Base-by-base conservation (phyloP, 306 rosid genomes). In the Medicago lupulina region DNA sequence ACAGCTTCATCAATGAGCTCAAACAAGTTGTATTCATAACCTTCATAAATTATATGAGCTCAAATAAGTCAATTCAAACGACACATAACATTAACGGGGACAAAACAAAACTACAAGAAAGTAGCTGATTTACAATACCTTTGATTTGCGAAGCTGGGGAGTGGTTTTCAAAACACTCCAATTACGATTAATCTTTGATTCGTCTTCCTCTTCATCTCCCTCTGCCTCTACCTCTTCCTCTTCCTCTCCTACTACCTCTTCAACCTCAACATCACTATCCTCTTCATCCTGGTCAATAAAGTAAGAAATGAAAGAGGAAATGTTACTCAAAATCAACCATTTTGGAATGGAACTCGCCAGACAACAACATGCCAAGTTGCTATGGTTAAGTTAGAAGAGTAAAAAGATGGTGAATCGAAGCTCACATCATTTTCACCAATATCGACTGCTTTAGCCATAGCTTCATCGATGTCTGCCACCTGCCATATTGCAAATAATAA, bases 351-450 rank as follows among this genome's bases (percentile, higher is more conserved):
- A 76, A 71, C 18, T 51, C 38, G 18, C 16, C 3, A 31, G 25
- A 78, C 36, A 70, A 73, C 38, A 46, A 47, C 43, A 38, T 54
- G 57, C 16, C 43, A 74, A 60, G 51, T 39, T 10, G 21, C 5
- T 9, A 19, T 46, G 40, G 39, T 39, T 3, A 7, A 46, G 65
- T 31, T 23, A 68, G 53, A 54, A 50, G 43, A 74, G 55, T 31
- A 13, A 11, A 47, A 28, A 81, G 39, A 62, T 67, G 53, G 79
- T 65, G 49, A 69, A 74, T 34, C 14, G 19, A 85, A 78, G 58
- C 97, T 89, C 77, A 90, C 99, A 41, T 95, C 97, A 76, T 89
- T 91, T 85, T 92, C 99, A 21, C 99, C 98, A 50, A 92, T 90
- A 84, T 96, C 99, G 50, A 96, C 89, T 47, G 96, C 99, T 86